These are phyloP conservation scores for Lanmaoa rubissima DNA, from an alignment of 768 basidiomycete genomes.

Conservation along the genomic window DNA sequence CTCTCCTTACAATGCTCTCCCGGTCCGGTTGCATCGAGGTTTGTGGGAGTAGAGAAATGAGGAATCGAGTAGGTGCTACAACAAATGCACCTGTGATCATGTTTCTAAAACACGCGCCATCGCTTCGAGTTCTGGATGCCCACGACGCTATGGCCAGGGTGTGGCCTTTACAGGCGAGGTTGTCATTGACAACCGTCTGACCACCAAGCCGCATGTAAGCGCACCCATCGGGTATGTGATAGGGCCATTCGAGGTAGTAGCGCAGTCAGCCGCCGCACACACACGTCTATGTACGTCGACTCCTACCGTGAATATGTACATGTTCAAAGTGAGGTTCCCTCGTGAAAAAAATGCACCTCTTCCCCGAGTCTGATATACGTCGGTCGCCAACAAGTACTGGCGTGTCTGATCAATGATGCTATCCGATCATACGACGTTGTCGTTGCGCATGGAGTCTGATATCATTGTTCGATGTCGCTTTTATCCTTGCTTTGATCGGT, in stretches of 20 bases:
- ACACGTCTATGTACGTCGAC: background rate
- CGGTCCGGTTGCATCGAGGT: slow-evolving; percentile 9
- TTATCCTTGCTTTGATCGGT: slow-evolving; percentile 7
- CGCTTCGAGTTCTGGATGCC: background rate
- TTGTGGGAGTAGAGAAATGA: background rate
- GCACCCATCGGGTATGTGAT: background rate
- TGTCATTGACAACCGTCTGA: background rate
- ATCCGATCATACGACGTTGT: background rate
- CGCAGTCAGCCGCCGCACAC: background rate
- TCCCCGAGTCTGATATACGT: background rate
- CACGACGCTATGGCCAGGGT: background rate
- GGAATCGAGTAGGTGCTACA: background rate
- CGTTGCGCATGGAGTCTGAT: background rate
- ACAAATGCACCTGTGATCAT: background rate
- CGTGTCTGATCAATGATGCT: background rate
- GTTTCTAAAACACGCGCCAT: background rate
- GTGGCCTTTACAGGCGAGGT: background rate
- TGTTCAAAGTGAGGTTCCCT: background rate
- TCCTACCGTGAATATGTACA: background rate
- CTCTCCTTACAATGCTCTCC: background rate
- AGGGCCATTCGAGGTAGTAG: background rate
- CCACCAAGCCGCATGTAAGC: background rate
- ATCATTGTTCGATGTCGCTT: background rate
- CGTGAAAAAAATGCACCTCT: background rate
- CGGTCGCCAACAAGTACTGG: background rate